phyloP scores from a whole-genome alignment of 106 monocot species.

The Triglochin maritima region DNA sequence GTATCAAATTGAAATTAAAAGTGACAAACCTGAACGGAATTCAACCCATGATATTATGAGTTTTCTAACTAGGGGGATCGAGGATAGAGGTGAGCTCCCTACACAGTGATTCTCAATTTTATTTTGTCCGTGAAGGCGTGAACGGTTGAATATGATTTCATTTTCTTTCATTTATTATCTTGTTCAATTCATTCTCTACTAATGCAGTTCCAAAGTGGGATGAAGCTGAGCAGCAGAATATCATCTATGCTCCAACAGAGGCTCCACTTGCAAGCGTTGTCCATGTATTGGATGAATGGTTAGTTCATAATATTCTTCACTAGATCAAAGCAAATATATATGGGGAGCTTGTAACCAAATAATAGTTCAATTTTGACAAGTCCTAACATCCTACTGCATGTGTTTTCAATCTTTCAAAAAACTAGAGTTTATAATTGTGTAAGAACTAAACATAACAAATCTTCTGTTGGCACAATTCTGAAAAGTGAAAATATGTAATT shows the following conservation, averaged over 20 bases:
- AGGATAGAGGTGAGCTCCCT: conserved; percentile 5
- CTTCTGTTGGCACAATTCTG: too few species aligned
- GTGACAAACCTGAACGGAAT: neutral
- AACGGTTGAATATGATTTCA: neutral
- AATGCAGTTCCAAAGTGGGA: conserved; percentile 70
- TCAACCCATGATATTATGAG: conserved; percentile 6
- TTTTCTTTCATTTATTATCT: neutral
- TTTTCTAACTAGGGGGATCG: conserved; percentile 35
- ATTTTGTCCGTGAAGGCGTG: neutral
- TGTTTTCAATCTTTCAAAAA: too few species aligned
- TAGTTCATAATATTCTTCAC: conserved; percentile 10
- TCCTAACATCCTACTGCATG: neutral
- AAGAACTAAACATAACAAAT: too few species aligned
- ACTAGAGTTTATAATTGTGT: too few species aligned
- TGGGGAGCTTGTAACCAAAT: neutral
- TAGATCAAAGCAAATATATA: neutral
- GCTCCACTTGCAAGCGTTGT: conserved; percentile 30
- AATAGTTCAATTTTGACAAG: neutral
- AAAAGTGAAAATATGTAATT: too few species aligned
- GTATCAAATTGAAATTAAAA: conserved; percentile 3
- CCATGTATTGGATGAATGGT: conserved; percentile 83
- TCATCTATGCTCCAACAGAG: conserved; percentile 2
- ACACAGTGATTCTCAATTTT: neutral
- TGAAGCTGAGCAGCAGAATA: conserved; percentile 11
- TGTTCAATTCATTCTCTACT: neutral